phyloP scores from a whole-genome alignment of 306 rosid species.

The Vigna hirtella region DNA sequence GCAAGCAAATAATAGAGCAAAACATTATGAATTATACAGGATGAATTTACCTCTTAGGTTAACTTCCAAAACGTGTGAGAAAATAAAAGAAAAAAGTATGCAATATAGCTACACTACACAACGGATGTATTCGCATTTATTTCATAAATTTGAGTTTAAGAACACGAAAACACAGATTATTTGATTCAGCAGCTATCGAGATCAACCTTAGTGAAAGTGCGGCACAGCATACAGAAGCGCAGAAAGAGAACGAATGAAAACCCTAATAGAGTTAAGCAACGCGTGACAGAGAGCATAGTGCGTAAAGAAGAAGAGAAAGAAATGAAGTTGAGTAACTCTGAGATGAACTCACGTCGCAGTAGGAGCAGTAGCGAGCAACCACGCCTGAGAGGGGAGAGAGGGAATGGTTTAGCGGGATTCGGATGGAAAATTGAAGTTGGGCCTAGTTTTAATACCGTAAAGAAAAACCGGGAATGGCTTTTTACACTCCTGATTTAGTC shows the following conservation, averaged over 20 bases:
- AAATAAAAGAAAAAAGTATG: not conserved
- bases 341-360: constrained; percentile 25
- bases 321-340: not conserved
- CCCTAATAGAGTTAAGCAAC: constrained; percentile 24
- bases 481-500: too few species aligned
- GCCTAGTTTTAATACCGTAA: not conserved
- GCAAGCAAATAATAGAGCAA: constrained; percentile 2
- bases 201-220: not conserved
- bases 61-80: not conserved
- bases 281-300: not conserved
- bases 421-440: not conserved
- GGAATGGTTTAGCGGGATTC: not conserved
- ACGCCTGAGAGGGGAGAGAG: not conserved
- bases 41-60: not conserved
- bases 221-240: not conserved
- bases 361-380: not conserved
- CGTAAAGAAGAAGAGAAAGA: not conserved
- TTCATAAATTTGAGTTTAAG: not conserved
- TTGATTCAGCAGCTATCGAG: not conserved
- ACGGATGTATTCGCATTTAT: not conserved
- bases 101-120: not conserved
- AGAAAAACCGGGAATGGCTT: too few species aligned
- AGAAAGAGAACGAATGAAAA: not conserved
- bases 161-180: not conserved
- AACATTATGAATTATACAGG: not conserved